Evolutionary conservation across 208 protist genomes (phyloP), one percentile per base, ranked within the genome.

Genomic region (Leishmania arabica): DNA sequence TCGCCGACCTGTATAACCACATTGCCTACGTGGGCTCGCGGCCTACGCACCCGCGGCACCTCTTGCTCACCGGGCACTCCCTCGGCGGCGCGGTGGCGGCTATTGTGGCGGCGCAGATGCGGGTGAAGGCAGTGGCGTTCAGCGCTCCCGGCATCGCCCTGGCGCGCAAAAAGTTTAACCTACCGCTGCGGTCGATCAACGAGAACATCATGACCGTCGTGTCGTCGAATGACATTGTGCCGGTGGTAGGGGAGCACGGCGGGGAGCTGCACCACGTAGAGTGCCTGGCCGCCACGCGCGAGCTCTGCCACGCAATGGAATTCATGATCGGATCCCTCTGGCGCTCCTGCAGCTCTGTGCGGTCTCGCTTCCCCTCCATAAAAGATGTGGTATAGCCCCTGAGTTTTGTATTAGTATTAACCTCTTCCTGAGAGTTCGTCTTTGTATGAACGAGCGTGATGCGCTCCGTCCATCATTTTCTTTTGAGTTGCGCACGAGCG

Each of bases 281-380:
- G 77, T 96, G 93, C 73, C 80, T 93, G 4, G 88, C 90, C n/a
- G 75, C 68, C 74, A 91, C 86, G 37, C 87, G 86, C 11, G 93
- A 96, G 79, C 82, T 93, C 60, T 96, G 93, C 83, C 93, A 96
- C 69, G 93, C 93, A 31, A 91, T 95, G 86, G 90, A 96, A 80
- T 94, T 91, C 84, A 87, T 93, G 37, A 86, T 95, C 24, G 91
- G 90, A 74, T 86, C 89, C 5, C 84, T 96, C 40, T 96, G 93
- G 90, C 89, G 88, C 17, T 90, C 90, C 34, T 96, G 93, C 81
- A 86, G 84, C 56, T 88, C 87, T 21, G 75, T 95, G 68, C 91
- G 91, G n/a, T 72, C 83, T 24, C 82, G 65, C 11, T 95, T 87
- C 70, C 87, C 91, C n/a, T 78, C 72, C 27, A 90, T 96, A 17